A percentile compares a stretch with the other conserved stretches of the same genome.
phyloP scores from a whole-genome alignment of 345 rosid genomes.

The Gossypium raimondii region DNA sequence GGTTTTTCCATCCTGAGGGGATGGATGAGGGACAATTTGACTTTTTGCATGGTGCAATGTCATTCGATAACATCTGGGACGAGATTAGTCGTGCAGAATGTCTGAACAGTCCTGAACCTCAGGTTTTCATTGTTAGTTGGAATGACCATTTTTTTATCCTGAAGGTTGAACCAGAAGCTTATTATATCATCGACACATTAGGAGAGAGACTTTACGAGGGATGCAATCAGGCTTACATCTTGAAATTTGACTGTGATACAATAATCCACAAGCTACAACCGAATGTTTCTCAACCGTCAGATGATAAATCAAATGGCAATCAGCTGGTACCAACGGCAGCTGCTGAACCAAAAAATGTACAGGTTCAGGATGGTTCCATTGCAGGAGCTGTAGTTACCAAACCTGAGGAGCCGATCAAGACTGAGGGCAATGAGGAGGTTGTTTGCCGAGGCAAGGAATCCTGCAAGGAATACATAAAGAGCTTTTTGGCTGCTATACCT shows the following conservation, averaged over 20 bases:
- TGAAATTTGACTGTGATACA: slow-evolving; percentile 69
- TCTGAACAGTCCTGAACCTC: slow-evolving; percentile 40
- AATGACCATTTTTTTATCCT: slow-evolving; percentile 95
- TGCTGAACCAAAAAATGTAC: slow-evolving; percentile 30
- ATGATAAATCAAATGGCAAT: slow-evolving; percentile 44
- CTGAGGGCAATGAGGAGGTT: slow-evolving; percentile 39
- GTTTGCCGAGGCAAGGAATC: slow-evolving; percentile 79
- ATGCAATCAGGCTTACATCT: slow-evolving; percentile 85
- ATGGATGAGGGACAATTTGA: slow-evolving; percentile 68
- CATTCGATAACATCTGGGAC: slow-evolving; percentile 94
- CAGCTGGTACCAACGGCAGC: slow-evolving; percentile 25
- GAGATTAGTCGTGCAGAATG: slow-evolving; percentile 60
- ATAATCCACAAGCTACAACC: slow-evolving; percentile 40
- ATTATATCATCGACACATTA: slow-evolving; percentile 81
- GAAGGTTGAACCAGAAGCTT: slow-evolving; percentile 76
- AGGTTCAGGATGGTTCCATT: slow-evolving; percentile 26
- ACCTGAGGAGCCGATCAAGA: slow-evolving; percentile 25
- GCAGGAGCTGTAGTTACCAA: slow-evolving; percentile 15
- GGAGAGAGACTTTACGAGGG: slow-evolving; percentile 99
- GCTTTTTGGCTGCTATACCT: slow-evolving; percentile 92
- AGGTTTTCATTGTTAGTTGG: slow-evolving; percentile 91
- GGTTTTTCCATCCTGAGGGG: slow-evolving; percentile 90
- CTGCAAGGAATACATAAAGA: slow-evolving; percentile 94
- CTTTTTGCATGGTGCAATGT: slow-evolving; percentile 83
- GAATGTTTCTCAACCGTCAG: slow-evolving; percentile 27